phyloP scores from a whole-genome alignment of 2,329 filamentous ascomycete species.

The Ascochyta clinopodiicola region DNA sequence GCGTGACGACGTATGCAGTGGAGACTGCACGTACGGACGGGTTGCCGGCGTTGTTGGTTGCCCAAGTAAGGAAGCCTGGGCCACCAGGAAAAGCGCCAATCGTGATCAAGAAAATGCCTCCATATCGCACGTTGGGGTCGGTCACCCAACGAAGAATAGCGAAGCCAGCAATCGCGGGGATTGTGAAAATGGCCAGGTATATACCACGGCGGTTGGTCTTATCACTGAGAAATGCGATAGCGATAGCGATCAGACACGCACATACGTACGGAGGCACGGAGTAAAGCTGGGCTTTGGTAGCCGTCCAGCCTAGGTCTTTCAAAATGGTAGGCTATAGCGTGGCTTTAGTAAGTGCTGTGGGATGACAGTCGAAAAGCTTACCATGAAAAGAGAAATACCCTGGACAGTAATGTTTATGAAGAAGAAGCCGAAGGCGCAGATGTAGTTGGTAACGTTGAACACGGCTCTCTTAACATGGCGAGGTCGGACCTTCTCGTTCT shows the following conservation, averaged over 20 bases:
- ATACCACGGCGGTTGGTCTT: conserved; percentile 48
- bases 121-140: conserved; percentile 61
- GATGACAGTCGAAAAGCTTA: conserved; percentile 19
- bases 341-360: conserved; percentile 10
- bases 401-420: conserved; percentile 67
- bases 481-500: conserved; percentile 56
- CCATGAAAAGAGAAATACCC: conserved; percentile 50
- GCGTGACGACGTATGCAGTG: conserved; percentile 70
- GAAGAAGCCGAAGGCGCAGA: conserved; percentile 65
- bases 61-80: conserved; percentile 65
- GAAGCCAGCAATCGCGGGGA: conserved; percentile 59
- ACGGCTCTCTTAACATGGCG: conserved; percentile 61
- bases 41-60: conserved; percentile 64
- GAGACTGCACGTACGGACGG: conserved; percentile 64
- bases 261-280: conserved; percentile 49
- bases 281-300: conserved; percentile 48
- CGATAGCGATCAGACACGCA: conserved; percentile 46
- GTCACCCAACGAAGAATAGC: conserved; percentile 62
- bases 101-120: conserved; percentile 63
- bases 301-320: conserved; percentile 46
- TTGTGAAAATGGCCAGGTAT: conserved; percentile 45
- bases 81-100: conserved; percentile 65
- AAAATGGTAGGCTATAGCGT: conserved; percentile 46
- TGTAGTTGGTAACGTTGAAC: conserved; percentile 65
- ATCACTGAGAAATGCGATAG: conserved; percentile 46